phyloP scores from a whole-genome alignment of 2,329 filamentous ascomycete genomes.

The Fonsecaea pedrosoi region DNA sequence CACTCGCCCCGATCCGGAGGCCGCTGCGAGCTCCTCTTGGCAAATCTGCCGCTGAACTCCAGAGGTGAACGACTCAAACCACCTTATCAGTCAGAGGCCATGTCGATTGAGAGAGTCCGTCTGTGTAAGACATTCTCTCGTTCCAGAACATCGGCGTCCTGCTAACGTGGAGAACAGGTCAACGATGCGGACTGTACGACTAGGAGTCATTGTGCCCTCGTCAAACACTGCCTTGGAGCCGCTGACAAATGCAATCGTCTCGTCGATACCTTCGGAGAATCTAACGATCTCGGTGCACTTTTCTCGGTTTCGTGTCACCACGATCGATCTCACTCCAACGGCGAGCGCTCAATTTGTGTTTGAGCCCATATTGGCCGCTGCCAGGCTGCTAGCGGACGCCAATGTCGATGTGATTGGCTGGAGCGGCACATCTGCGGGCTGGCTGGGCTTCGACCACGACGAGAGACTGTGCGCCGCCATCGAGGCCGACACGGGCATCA shows the following conservation, averaged over 20 bases:
- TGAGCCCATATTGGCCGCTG: conserved; percentile 44
- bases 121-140: background rate
- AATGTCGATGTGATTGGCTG: conserved; percentile 50
- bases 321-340: conserved; percentile 46
- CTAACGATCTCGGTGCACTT: conserved; percentile 51
- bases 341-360: conserved; percentile 46
- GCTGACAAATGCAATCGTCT: conserved; percentile 43
- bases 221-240: conserved; percentile 56
- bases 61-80: background rate
- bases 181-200: conserved; percentile 13
- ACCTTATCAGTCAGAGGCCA: background rate
- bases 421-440: conserved; percentile 49
- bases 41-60: conserved; percentile 11
- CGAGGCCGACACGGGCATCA: conserved; percentile 47
- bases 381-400: conserved; percentile 48
- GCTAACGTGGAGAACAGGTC: background rate
- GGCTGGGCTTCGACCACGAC: conserved; percentile 53
- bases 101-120: background rate
- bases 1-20: background rate
- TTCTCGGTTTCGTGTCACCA: conserved; percentile 52
- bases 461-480: conserved; percentile 50
- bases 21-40: conserved; percentile 3
- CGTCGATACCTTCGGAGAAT: conserved; percentile 44
- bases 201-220: conserved; percentile 54
- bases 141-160: background rate